Conservation (phyloP, 441 rosid species). For the Viola pubescens region DNA sequence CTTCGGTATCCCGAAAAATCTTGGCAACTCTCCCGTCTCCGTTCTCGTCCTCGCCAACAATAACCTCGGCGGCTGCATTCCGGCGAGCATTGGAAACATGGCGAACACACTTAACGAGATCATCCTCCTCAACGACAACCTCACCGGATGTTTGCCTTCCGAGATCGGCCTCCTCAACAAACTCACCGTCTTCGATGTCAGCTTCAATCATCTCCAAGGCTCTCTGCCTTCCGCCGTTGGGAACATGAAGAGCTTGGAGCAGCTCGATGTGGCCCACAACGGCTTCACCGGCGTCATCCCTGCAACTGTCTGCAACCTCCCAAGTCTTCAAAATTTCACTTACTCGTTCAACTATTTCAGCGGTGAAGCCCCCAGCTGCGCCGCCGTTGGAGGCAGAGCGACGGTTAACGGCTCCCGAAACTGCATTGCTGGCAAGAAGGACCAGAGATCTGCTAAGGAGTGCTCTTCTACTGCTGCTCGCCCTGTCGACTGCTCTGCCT, state of each 20-base stretch:
- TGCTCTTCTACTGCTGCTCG: conserved; percentile 44
- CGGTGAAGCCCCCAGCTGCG: conserved; percentile 44
- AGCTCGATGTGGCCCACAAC: conserved; percentile 46
- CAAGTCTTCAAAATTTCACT: conserved; percentile 46
- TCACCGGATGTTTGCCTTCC: conserved; percentile 64
- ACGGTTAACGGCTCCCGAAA: conserved; percentile 42
- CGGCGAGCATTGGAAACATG: conserved; percentile 60
- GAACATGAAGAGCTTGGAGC: conserved; percentile 33
- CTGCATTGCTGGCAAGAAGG: conserved; percentile 43
- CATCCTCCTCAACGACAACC: conserved; percentile 39
- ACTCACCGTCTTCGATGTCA: conserved; percentile 53
- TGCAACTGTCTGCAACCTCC: conserved; percentile 42
- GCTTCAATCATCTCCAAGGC: conserved; percentile 51
- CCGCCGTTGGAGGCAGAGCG: conserved; percentile 19
- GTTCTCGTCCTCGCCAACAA: conserved; percentile 67
- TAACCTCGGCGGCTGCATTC: conserved; percentile 70
- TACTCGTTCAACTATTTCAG: conserved; percentile 57
- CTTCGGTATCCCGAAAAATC: conserved; percentile 47
- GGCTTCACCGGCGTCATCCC: conserved; percentile 50
- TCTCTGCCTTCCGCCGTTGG: conserved; percentile 37
- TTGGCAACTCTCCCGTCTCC: conserved; percentile 56
- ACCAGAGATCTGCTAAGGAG: conserved; percentile 33
- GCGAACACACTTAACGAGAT: conserved; percentile 54
- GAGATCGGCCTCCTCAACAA: conserved; percentile 46
- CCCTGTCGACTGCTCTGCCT: conserved; percentile 59